A percentile compares a stretch with the other conserved stretches of the same genome.
Conservation (phyloP, 768 basidiomycete species). For the Lactifluus echinatus region DNA sequence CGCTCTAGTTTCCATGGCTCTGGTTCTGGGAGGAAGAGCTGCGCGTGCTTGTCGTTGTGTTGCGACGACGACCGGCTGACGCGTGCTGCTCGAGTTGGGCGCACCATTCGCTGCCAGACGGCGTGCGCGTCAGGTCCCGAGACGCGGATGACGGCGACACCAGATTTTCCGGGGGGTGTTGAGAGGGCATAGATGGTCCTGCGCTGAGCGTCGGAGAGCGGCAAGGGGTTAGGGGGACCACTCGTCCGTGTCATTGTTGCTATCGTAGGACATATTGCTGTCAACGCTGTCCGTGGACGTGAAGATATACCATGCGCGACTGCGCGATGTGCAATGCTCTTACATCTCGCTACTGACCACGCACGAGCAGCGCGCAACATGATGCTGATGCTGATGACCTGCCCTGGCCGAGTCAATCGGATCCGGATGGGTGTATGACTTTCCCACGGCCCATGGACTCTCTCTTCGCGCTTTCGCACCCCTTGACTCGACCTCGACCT, state of each 20-base stretch:
- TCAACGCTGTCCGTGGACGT: not conserved
- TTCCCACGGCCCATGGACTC: not conserved
- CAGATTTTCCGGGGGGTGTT: conserved; percentile 78
- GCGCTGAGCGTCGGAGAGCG: conserved; percentile 45
- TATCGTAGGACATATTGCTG: not conserved
- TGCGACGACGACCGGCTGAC: not conserved
- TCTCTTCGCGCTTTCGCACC: not conserved
- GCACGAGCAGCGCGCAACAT: not conserved
- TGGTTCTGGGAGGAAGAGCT: conserved; percentile 29
- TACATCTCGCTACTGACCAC: not conserved
- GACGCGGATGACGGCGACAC: conserved; percentile 73
- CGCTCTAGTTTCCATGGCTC: conserved; percentile 62
- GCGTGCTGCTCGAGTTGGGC: conserved; percentile 21
- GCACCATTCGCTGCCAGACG: conserved; percentile 58
- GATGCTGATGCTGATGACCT: too few relatives aligned
- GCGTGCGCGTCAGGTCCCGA: conserved; percentile 65
- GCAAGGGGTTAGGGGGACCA: conserved; percentile 6
- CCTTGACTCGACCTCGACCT: too few relatives aligned
- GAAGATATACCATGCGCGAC: not conserved
- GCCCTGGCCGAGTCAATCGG: too few relatives aligned
- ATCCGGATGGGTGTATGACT: too few relatives aligned
- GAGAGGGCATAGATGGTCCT: conserved; percentile 82
- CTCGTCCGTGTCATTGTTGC: not conserved
- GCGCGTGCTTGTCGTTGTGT: conserved; percentile 8
- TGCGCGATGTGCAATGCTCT: not conserved